Evolutionary conservation across 352 stramenopile species (phyloP).

Genomic region (Phytophthora constricta): DNA sequence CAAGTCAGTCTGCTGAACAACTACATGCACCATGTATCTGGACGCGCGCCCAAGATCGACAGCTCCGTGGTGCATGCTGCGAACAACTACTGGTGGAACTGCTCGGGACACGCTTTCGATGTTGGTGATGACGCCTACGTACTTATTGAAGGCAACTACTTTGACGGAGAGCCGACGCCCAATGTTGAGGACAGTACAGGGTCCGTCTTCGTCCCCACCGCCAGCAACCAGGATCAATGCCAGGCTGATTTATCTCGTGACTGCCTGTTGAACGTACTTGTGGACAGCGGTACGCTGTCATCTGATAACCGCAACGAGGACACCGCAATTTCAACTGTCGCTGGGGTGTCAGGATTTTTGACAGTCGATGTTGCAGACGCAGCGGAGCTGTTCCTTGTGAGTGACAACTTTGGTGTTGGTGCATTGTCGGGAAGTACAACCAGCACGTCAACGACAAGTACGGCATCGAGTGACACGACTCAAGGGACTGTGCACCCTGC

Average conservation of each 20-base stretch:
- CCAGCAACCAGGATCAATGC: slow-evolving; percentile 12
- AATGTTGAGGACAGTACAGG: slow-evolving; percentile 14
- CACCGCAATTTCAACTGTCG: slow-evolving; percentile 18
- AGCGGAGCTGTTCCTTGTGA: not conserved
- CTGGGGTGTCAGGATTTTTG: not conserved
- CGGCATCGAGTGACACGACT: slow-evolving; percentile 1
- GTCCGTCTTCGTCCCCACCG: slow-evolving; percentile 19
- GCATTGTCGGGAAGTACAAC: not conserved
- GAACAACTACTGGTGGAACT: slow-evolving; percentile 40
- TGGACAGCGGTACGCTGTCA: slow-evolving; percentile 1
- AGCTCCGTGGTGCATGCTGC: slow-evolving; percentile 37
- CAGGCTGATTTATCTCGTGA: slow-evolving; percentile 16
- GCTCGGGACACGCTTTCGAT: slow-evolving; percentile 38
- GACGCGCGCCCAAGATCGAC: slow-evolving; percentile 48
- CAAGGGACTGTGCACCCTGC: not conserved
- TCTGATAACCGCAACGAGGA: slow-evolving; percentile 16
- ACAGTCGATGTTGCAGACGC: slow-evolving; percentile 4
- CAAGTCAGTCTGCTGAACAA: slow-evolving; percentile 53
- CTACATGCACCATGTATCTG: slow-evolving; percentile 51
- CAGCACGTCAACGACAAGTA: not conserved
- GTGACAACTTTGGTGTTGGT: slow-evolving; percentile 14
- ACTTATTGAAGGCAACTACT: slow-evolving; percentile 41
- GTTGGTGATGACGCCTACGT: slow-evolving; percentile 23
- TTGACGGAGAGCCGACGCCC: slow-evolving; percentile 17
- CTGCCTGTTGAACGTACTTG: slow-evolving; percentile 22